Percentiles rank a stretch among this genome's conserved stretches.
Evolutionary conservation across 768 basidiomycete species (phyloP).

Genomic region (Vishniacozyma victoriae): DNA sequence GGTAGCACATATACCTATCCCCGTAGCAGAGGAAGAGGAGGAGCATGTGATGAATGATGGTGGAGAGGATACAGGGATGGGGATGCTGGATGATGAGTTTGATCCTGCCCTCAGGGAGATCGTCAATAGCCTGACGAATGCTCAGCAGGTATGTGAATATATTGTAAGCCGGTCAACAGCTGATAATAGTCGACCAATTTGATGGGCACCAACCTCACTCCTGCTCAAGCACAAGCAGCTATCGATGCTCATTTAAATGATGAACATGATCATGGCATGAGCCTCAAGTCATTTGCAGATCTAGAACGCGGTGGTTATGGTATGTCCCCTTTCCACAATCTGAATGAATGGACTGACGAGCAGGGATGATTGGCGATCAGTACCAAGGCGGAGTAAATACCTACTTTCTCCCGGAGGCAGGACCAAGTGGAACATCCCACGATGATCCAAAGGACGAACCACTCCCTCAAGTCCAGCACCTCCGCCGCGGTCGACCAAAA

Average conservation of each 20-base stretch:
- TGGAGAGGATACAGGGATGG: not conserved
- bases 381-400: not conserved
- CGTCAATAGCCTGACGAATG: conserved; percentile 36
- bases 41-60: no score
- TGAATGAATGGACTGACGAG: no score
- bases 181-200: conserved; percentile 5
- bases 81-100: conserved; percentile 17
- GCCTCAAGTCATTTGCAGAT: conserved; percentile 25
- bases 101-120: conserved; percentile 43
- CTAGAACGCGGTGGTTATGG: conserved; percentile 16
- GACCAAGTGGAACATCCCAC: no score
- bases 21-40: not conserved
- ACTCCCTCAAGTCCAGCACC: not conserved
- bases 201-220: conserved; percentile 8
- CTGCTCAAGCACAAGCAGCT: conserved; percentile 20
- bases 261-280: conserved; percentile 19
- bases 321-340: no score
- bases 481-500: conserved; percentile 70
- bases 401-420: conserved; percentile 1
- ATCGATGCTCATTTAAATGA: conserved; percentile 26
- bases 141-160: conserved; percentile 26
- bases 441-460: not conserved
- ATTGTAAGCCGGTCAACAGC: not conserved
- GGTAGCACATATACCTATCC: no score
- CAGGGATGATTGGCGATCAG: no score